Base-by-base conservation (phyloP, 257 asterid species). In the Petrea volubilis region DNA sequence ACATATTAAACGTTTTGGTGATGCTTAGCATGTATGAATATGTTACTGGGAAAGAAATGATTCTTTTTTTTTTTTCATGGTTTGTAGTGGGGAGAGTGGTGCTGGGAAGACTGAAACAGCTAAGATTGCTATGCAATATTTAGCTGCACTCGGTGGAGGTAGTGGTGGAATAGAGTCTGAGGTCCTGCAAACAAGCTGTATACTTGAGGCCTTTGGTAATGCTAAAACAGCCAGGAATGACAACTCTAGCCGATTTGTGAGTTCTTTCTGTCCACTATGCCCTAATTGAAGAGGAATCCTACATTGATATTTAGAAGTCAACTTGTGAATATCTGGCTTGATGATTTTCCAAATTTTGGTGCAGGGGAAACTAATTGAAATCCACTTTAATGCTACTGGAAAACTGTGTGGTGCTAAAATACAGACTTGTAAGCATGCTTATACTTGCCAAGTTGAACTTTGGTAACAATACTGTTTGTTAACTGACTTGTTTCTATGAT, bases 71-170 rank as follows among this genome's bases (percentile, higher is more conserved):
- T 36, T 29, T 65, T 33, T 72, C 72, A 25, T 78, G 64, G 65
- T 67, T 77, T 81, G 27, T 60, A 95, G 99, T 72, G 99, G 98
- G 72, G 94, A 88, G 84, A 95, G 98, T 76, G 99, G 99, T 11
- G 82, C 99, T 77, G 99, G 99, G 66, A 95, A 95, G 86, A 95
- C 99, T 40, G 97, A 95, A 86, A 95, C 98, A 36, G 96, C 98
- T 74, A 90, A 92, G 79, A 75, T 84, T 70, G 94, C 97, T 41
- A 85, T 92, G 93, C 91, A 95, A 74, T 95, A 92, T 87, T 79
- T 95, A 85, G 91, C 96, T 77, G 77, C 92, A 38, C 77, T 90
- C 67, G 90, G 90, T 71, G 96, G 96, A 75, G 87, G 90, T 70
- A 46, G 78, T 69, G 85, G 77, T 49, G 97, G 89, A 74, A 71